Evolutionary conservation across 768 basidiomycete genomes (phyloP), one percentile per base, ranked within the genome.

Genomic region (Russula abietina): DNA sequence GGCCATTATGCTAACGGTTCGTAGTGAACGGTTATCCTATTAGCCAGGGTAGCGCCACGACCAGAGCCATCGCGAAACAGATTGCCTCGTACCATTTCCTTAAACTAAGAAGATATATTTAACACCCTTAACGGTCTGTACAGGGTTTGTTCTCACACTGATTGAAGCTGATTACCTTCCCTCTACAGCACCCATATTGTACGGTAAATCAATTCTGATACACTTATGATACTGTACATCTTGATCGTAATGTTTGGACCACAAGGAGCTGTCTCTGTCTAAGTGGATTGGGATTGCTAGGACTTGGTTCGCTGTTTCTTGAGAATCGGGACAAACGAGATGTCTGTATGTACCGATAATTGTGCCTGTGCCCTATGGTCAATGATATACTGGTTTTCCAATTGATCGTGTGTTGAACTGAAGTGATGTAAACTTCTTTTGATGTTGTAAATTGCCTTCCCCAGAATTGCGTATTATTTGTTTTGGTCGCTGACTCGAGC

Each of bases 31-130:
- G 64, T 11, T 57, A 57, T 38, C 61, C 61, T 28, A 30, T 65
- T 14, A 62, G 64, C 50, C 50, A 62, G 45, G 64, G 64, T 30
- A 62, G 52, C 32, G 64, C 60, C 39, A 64, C 63, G 24, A 64
- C 58, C 32, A 64, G 63, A 56, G 38, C 63, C 26, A 12, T 55
- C n/a, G 63, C 63, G 24, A 64, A 41, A 48, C 63, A 64, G 32
- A 64, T 64, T 55, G 63, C 63, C 11, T 60, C 63, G 24, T 64
- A 55, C 36, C 59, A 64, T 45, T 56, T 64, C 54, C 63, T 64
- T 32, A 60, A 36, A 30, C 19, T n/a, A 14, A 55, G 63, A 50
- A 28, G 33, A 38, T 58, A 64, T 19, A 38, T 64, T 5, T 64
- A 24, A 64, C 17, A 55, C 32, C n/a, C 16, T 49, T 9, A 11